Base-by-base conservation (phyloP, 805 yeast genomes). In the Hanseniaspora thailandica region DNA sequence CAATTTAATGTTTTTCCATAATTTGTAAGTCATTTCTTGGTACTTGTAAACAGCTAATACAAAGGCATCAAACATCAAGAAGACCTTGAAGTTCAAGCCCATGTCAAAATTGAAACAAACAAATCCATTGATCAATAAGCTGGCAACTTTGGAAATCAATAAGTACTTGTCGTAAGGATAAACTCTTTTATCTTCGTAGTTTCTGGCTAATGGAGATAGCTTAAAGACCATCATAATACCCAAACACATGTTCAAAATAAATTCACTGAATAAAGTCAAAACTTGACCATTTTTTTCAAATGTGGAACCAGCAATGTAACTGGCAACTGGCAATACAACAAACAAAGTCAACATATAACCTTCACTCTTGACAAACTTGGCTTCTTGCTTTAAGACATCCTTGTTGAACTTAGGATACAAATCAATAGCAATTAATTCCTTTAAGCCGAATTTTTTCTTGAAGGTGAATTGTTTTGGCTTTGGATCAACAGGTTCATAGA, bases 31-130 rank as follows among this genome's bases (percentile, higher is more conserved):
- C 25, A 3, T n/a, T 43, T 50, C 47, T 3, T 75, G 75, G 72
- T 69, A 69, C 56, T 69, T 71, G 48, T 70, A 63, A 23, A 71
- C 72, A 57, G 66, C 69, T 3, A 74, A 71, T 59, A 71, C 68
- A 52, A 71, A 49, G 50, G 71, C 73, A 54, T 71, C 75, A 47
- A 69, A 69, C 49, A 71, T 66, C 2, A 74, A 69, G 57, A 69
- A 69, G 43, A 71, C 63, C 45, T 70, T 71, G 59, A 69, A 71
- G 4, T 66, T 65, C 70, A 70, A 66, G 1, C 74, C 72, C 53
- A 66, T 64, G 46, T 66, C 60, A 3, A 73, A 72, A 61, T 69
- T 69, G 58, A 68, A 73, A 2, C 73, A 74, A 13, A 71, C 73
- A 2, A 72, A 67, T 13, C 44, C 28, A 35, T 40, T 43, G 30